These are phyloP conservation scores for Euphrasia arctica DNA, from an alignment of 305 asterid genomes.

Conservation along the genomic window DNA sequence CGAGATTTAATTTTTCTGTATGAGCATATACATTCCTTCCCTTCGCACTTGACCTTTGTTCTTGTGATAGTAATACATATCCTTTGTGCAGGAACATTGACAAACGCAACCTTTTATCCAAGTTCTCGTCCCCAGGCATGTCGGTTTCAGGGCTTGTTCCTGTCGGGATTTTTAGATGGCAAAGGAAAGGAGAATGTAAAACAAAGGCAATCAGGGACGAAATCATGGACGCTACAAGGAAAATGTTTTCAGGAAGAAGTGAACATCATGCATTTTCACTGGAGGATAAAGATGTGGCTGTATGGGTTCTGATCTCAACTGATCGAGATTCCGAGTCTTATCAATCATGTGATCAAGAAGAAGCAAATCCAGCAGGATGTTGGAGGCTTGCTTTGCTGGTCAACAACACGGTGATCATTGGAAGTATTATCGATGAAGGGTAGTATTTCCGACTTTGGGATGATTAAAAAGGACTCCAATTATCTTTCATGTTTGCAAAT, in stretches of 20 bases:
- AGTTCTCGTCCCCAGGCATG: constrained; percentile 64
- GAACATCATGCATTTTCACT: constrained; percentile 32
- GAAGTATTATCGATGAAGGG: constrained; percentile 68
- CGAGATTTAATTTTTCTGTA: constrained; percentile 8
- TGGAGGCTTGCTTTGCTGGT: constrained; percentile 87
- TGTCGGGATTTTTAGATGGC: constrained; percentile 60
- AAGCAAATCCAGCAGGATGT: constrained; percentile 27
- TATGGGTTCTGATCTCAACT: constrained; percentile 79
- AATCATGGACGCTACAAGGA: constrained; percentile 66
- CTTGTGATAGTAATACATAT: constrained; percentile 22
- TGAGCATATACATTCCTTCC: constrained; percentile 1
- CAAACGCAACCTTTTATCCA: constrained; percentile 60
- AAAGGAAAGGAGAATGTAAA: constrained; percentile 40
- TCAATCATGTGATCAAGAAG: constrained; percentile 41
- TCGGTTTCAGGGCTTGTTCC: constrained; percentile 65
- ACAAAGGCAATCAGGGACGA: constrained; percentile 37
- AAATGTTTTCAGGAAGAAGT: constrained; percentile 35
- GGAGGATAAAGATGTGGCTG: constrained; percentile 54
- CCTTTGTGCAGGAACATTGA: constrained; percentile 61
- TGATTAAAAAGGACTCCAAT: not conserved
- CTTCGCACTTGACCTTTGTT: constrained; percentile 26
- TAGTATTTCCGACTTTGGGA: constrained; percentile 28
- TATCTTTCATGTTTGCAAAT: not conserved
- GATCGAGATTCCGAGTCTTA: constrained; percentile 36
- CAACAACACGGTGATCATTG: constrained; percentile 62